Percentiles rank a stretch among this genome's conserved stretches.
Conservation (phyloP, 257 asterid genomes). For the Solanum pinnatisectum region DNA sequence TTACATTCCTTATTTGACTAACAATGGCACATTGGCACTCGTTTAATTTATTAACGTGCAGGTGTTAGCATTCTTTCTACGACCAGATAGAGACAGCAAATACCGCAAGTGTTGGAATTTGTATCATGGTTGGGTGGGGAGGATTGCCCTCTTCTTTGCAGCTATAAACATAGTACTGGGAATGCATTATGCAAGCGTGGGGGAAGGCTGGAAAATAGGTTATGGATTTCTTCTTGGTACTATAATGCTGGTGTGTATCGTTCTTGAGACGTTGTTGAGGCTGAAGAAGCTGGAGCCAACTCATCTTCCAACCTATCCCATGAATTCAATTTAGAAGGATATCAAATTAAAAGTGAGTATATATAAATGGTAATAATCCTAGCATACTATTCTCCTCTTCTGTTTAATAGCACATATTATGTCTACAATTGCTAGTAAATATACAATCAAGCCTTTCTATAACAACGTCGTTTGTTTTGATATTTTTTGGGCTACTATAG, state of each 20-base stretch:
- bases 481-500: not conserved
- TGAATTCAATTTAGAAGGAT: constrained; percentile 24
- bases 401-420: not conserved
- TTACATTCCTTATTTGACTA: not conserved
- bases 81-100: constrained; percentile 70
- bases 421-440: not conserved
- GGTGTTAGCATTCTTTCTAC: constrained; percentile 67
- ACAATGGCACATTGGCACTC: not conserved
- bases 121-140: constrained; percentile 75
- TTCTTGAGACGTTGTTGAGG: constrained; percentile 53
- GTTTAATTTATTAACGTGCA: not conserved
- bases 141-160: constrained; percentile 63
- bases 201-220: constrained; percentile 53
- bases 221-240: constrained; percentile 61
- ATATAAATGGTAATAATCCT: not conserved
- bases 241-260: constrained; percentile 28
- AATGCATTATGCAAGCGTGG: constrained; percentile 65
- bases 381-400: not conserved
- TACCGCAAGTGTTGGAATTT: constrained; percentile 59
- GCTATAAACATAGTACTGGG: constrained; percentile 67
- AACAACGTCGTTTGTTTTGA: not conserved
- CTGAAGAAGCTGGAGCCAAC: constrained; percentile 27
- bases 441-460: not conserved
- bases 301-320: constrained; percentile 34
- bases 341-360: not conserved